These are phyloP conservation scores for Ceriops decandra DNA, from an alignment of 345 rosid species.

Conservation along the genomic window DNA sequence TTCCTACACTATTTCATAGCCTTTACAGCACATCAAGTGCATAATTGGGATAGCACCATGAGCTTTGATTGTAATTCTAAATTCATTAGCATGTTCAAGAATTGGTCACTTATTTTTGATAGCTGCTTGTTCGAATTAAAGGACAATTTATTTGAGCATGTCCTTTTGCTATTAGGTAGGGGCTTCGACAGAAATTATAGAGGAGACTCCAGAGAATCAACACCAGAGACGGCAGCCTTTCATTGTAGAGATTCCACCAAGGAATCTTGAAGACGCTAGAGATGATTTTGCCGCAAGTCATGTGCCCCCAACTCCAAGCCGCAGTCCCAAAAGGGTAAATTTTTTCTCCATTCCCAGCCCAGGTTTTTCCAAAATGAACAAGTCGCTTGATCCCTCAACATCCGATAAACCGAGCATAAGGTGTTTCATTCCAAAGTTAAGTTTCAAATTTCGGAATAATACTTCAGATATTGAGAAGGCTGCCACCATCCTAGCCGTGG, in stretches of 20 bases:
- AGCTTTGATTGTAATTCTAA: too few species aligned
- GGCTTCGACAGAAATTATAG: constrained; percentile 59
- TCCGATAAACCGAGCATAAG: constrained; percentile 48
- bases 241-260: constrained; percentile 43
- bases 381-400: constrained; percentile 35
- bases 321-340: constrained; percentile 62
- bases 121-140: too few species aligned
- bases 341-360: constrained; percentile 48
- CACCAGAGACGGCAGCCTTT: constrained; percentile 32
- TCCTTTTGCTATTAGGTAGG: constrained; percentile 32
- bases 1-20: background rate
- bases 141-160: too few species aligned
- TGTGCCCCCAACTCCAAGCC: constrained; percentile 52
- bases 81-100: too few species aligned
- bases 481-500: constrained; percentile 51
- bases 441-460: constrained; percentile 56
- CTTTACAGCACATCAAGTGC: too few species aligned
- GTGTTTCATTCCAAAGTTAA: constrained; percentile 65
- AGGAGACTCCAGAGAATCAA: constrained; percentile 38
- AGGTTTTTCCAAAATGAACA: constrained; percentile 30
- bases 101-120: too few species aligned
- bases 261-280: constrained; percentile 31
- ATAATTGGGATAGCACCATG: too few species aligned
- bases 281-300: constrained; percentile 41
- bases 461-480: constrained; percentile 72